Conservation (phyloP, 106 monocot genomes). For the Dioscorea alata region DNA sequence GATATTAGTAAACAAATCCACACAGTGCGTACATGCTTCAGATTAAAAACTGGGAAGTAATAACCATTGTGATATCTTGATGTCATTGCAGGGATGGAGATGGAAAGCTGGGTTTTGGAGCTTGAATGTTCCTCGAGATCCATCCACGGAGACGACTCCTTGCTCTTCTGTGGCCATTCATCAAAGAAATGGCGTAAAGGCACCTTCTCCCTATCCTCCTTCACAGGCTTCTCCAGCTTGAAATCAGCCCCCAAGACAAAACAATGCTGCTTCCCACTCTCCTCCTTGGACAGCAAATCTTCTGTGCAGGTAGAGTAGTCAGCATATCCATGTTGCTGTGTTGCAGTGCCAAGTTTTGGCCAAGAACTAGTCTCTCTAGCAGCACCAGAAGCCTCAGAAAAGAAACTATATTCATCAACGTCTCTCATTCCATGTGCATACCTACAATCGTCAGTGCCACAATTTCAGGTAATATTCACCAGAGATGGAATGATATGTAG, state of each 20-base stretch:
- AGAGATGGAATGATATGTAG: too few relatives aligned
- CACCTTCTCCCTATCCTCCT: conserved; percentile 23
- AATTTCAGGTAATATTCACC: background rate
- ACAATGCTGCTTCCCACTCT: conserved; percentile 38
- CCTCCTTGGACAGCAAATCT: conserved; percentile 3
- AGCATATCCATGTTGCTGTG: too few relatives aligned
- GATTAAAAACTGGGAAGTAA: too few relatives aligned
- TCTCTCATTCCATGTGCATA: conserved; percentile 52
- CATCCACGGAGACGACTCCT: conserved; percentile 22
- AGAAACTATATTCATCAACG: conserved; percentile 34
- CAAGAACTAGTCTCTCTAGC: conserved; percentile 43
- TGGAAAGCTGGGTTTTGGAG: conserved; percentile 65
- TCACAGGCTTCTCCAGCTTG: conserved; percentile 18
- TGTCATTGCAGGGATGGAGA: conserved; percentile 36
- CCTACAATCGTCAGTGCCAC: conserved; percentile 13
- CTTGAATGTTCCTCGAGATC: conserved; percentile 23
- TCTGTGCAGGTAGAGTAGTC: background rate
- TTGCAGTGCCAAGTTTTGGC: conserved; percentile 28
- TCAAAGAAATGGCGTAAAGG: conserved; percentile 62
- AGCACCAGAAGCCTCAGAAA: conserved; percentile 23
- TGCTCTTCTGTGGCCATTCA: conserved; percentile 48
- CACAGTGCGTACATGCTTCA: too few relatives aligned
- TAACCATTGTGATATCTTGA: too few relatives aligned
- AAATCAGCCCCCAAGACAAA: conserved; percentile 56
- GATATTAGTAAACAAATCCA: too few relatives aligned